These are phyloP conservation scores for Metschnikowia proteae DNA, from an alignment of 805 yeast species.

Conservation along the genomic window DNA sequence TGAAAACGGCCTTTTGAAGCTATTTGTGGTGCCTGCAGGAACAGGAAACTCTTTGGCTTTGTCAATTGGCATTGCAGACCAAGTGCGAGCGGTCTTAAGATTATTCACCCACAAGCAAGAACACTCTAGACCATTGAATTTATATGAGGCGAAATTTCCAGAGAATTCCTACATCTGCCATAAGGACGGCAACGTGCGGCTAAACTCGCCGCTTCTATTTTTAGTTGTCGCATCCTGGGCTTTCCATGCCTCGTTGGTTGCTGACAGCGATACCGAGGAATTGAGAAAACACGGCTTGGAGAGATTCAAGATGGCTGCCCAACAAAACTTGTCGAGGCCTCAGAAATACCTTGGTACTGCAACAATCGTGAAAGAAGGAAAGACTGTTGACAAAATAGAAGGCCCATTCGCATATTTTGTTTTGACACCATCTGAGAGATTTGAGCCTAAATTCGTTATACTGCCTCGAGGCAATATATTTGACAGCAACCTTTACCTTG, in stretches of 20 bases:
- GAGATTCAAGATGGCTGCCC: conserved; percentile 70
- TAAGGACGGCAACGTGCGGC: conserved; percentile 17
- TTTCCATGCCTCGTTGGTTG: conserved; percentile 80
- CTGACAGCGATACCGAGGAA: conserved; percentile 70
- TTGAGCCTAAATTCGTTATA: conserved; percentile 59
- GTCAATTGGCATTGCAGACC: conserved; percentile 45
- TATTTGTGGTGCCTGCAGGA: conserved; percentile 65
- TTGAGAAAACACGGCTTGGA: conserved; percentile 59
- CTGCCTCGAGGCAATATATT: conserved; percentile 56
- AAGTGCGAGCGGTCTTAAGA: conserved; percentile 28
- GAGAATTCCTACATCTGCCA: conserved; percentile 21
- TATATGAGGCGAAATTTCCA: conserved; percentile 46
- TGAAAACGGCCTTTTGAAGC: conserved; percentile 12
- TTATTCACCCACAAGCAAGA: conserved; percentile 28
- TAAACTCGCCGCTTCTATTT: conserved; percentile 29
- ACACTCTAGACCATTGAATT: conserved; percentile 33
- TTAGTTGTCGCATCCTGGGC: conserved; percentile 79
- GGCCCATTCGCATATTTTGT: conserved; percentile 56
- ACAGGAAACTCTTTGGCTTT: conserved; percentile 81
- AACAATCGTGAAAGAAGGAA: conserved; percentile 14
- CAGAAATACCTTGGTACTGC: conserved; percentile 50
- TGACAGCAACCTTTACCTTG: conserved; percentile 40
- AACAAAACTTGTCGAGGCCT: conserved; percentile 43
- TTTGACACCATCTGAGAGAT: conserved; percentile 49
- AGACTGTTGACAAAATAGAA: conserved; percentile 5